Evolutionary conservation across 1,139 yeast species (phyloP).

Genomic region (Geotrichum fermentans): DNA sequence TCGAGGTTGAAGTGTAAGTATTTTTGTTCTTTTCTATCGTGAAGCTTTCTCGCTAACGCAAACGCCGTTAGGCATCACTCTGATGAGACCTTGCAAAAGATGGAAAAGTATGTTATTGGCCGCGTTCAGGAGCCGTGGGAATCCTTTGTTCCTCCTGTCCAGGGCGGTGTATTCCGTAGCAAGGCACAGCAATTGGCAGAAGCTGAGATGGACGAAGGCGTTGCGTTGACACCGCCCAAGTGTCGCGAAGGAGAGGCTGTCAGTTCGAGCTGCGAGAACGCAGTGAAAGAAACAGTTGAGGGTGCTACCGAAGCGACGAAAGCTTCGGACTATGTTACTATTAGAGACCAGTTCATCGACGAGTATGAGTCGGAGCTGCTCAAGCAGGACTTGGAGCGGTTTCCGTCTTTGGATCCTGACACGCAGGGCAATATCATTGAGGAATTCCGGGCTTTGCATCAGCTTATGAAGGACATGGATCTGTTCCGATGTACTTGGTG

Average conservation of each 20-base stretch:
- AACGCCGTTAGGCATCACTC: conserved; percentile 46
- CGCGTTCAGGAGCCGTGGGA: conserved; percentile 59
- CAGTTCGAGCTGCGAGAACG: conserved; percentile 4
- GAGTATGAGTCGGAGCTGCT: conserved; percentile 56
- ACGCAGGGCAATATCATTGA: conserved; percentile 57
- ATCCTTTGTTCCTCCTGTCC: conserved; percentile 80
- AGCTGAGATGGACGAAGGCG: conserved; percentile 16
- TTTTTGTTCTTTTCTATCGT: not conserved
- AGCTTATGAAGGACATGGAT: conserved; percentile 51
- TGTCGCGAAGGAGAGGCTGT: not conserved
- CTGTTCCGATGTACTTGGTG: conserved; percentile 68
- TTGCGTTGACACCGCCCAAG: conserved; percentile 13
- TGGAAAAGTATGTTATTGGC: conserved; percentile 60
- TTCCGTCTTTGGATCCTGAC: conserved; percentile 62
- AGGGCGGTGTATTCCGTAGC: conserved; percentile 59
- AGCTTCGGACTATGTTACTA: conserved; percentile 10
- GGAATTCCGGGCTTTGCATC: conserved; percentile 60
- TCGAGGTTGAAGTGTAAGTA: conserved; percentile 69
- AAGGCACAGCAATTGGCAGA: conserved; percentile 24
- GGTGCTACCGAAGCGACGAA: conserved; percentile 14
- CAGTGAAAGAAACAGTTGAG: not conserved
- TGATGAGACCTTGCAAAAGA: conserved; percentile 49
- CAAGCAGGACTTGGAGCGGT: conserved; percentile 47
- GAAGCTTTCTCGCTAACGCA: not conserved
- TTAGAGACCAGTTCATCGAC: conserved; percentile 52